Base-by-base conservation (phyloP, 2,329 filamentous ascomycete species). In the Dissoconium aciculare region DNA sequence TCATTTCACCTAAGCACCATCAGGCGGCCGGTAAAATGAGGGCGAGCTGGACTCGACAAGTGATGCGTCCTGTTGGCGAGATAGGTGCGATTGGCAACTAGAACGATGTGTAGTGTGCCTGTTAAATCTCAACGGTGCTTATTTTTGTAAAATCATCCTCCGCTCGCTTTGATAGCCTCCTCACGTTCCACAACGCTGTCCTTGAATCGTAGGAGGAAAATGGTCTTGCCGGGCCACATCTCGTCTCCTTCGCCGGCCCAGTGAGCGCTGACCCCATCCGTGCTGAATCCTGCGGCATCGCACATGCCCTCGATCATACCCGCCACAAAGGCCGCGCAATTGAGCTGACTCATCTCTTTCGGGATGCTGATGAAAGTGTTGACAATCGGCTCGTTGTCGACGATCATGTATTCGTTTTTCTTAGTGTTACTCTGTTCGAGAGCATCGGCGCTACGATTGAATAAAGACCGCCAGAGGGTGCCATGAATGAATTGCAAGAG, bases 331-430 rank as follows among this genome's bases (percentile, higher is more conserved):
- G 89, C 89, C 11, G 87, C 89, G 57, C 87, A 94, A 56, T 94
- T 95, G 50, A 98, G 67, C 68, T 89, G 81, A 58, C 71, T 84
- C 81, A 98, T 92, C 59, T 98, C 89, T 50, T 78, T 78, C 11
- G 89, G 89, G 31, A 95, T 78, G 47, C 75, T 83, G 51, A 98
- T 79, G 60, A 89, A 95, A 39, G 78, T 77, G 58, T 94, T 95
- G 23, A 95, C 87, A 30, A 95, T 67, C 13, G 89, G 89, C 54
- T 95, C 89, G 59, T 98, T 95, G 60, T 98, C 89, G 47, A 85
- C 82, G 47, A 98, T 89, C 87, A 98, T 95, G 65, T 95, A 98
- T 63, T 95, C 87, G 46, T 89, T 83, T 5, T 82, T 77, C 31
- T 84, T 87, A 31, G 76, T 71, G 5, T 80, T 76, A 36, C 75